phyloP scores from a whole-genome alignment of 2,329 filamentous ascomycete genomes.

The Karstenula rhodostoma region DNA sequence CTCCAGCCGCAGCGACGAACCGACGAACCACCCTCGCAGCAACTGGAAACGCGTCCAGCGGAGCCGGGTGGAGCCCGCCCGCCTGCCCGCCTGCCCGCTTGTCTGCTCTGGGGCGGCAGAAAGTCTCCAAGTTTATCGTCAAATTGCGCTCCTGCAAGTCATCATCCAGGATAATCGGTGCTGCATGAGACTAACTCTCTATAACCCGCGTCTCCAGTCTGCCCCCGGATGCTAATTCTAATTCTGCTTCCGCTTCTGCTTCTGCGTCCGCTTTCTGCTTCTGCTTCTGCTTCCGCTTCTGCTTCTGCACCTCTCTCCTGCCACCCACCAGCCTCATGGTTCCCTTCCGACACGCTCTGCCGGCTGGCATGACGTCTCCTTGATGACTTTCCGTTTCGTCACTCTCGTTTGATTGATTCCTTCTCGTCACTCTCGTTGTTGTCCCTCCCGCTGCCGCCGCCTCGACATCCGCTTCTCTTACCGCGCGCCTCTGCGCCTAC shows the following conservation, averaged over 20 bases:
- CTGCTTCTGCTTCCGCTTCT: constrained; percentile 22
- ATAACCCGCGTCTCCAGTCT: constrained; percentile 15
- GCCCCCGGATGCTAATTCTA: too few relatives aligned
- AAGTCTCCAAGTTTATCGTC: constrained; percentile 17
- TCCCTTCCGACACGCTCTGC: constrained; percentile 31
- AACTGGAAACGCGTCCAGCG: constrained; percentile 11
- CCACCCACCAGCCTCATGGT: constrained; percentile 34
- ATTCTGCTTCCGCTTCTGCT: constrained; percentile 21
- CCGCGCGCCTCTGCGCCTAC: constrained; percentile 44
- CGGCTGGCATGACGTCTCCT: constrained; percentile 44
- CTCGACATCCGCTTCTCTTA: constrained; percentile 32
- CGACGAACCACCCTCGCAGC: constrained; percentile 9
- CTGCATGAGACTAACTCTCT: constrained; percentile 15
- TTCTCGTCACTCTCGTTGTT: constrained; percentile 35
- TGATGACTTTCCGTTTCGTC: constrained; percentile 39
- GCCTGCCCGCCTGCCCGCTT: constrained; percentile 9
- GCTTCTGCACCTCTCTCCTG: constrained; percentile 26
- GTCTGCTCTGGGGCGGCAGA: constrained; percentile 9
- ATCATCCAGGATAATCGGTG: constrained; percentile 17
- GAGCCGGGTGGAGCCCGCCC: constrained; percentile 10
- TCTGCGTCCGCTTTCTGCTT: too few relatives aligned
- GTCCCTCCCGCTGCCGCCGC: constrained; percentile 36
- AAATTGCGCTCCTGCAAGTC: constrained; percentile 24
- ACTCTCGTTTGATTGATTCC: constrained; percentile 41
- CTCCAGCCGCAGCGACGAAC: constrained; percentile 5